These are phyloP conservation scores for Tetracentron sinense DNA, from an alignment of 164 flowering plant species.

Conservation along the genomic window DNA sequence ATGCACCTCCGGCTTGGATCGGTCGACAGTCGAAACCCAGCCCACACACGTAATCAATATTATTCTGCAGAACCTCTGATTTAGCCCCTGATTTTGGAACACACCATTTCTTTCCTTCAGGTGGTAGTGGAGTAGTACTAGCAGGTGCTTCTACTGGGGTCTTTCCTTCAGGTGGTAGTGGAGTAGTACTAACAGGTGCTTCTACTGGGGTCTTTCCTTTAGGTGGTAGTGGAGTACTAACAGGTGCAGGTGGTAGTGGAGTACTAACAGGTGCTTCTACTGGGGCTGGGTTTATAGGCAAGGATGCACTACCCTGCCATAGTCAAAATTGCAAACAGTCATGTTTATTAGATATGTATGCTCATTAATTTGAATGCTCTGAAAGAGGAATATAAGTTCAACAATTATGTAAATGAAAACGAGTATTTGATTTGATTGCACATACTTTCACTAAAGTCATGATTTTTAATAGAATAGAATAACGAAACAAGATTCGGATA, in stretches of 20 bases:
- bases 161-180: slow-evolving; percentile 14
- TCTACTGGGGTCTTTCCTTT: slow-evolving; percentile 17
- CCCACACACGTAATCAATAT: slow-evolving; percentile 71
- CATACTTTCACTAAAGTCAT: too few species aligned
- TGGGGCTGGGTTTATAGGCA: slow-evolving; percentile 32
- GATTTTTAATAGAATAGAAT: too few species aligned
- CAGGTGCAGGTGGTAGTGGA: too few species aligned
- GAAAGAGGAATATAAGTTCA: too few species aligned
- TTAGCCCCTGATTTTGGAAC: slow-evolving; percentile 42
- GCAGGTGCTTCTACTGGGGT: too few species aligned
- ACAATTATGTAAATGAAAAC: too few species aligned
- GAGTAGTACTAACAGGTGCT: too few species aligned
- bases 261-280: slow-evolving; percentile 19
- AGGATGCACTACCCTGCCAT: slow-evolving; percentile 42
- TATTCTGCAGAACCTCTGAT: slow-evolving; percentile 37
- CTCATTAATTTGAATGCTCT: too few species aligned
- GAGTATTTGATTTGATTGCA: too few species aligned
- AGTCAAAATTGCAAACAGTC: slow-evolving; percentile 12
- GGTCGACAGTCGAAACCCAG: slow-evolving; percentile 48
- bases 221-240: slow-evolving; percentile 18
- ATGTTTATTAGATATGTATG: too few species aligned
- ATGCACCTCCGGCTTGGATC: slow-evolving; percentile 43
- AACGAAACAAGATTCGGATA: too few species aligned
- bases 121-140: slow-evolving; percentile 22
- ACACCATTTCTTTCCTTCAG: slow-evolving; percentile 42